Evolutionary conservation across 2,329 filamentous ascomycete genomes (phyloP).

Genomic region (Claviceps lovelessii): DNA sequence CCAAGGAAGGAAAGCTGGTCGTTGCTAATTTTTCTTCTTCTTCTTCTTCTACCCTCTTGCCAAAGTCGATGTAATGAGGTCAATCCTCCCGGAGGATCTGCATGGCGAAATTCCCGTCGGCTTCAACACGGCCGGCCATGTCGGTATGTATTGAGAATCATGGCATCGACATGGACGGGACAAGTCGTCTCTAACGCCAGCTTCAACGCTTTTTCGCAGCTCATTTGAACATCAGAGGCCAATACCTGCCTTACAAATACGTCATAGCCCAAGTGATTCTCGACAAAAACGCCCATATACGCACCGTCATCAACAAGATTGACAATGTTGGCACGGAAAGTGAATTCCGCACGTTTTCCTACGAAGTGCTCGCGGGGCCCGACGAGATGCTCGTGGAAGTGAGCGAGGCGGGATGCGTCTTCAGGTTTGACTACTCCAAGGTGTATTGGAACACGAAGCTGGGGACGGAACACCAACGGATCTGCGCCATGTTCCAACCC

Average conservation of each 20-base stretch:
- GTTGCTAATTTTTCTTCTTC: background rate
- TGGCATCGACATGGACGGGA: background rate
- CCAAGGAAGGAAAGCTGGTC: background rate
- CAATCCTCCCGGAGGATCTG: conserved; percentile 66
- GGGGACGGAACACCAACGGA: conserved; percentile 72
- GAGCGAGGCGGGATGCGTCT: conserved; percentile 70
- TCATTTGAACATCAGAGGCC: conserved; percentile 76
- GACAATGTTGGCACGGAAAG: conserved; percentile 76
- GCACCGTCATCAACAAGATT: conserved; percentile 91
- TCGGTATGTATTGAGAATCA: conserved; percentile 39
- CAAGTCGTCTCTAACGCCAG: too few species aligned
- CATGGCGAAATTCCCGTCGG: conserved; percentile 71
- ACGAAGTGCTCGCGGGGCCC: conserved; percentile 74
- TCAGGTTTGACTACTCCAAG: conserved; percentile 84
- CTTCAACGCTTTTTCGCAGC: conserved; percentile 30
- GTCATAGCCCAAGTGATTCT: conserved; percentile 73
- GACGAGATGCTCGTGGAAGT: conserved; percentile 74
- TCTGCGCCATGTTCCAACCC: conserved; percentile 61
- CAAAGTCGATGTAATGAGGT: conserved; percentile 64
- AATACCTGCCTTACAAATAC: conserved; percentile 72
- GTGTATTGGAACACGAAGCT: conserved; percentile 97
- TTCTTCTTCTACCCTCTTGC: background rate
- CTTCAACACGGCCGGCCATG: conserved; percentile 80
- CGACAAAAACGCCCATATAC: conserved; percentile 73
- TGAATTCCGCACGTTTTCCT: conserved; percentile 81